A percentile compares a stretch with the other conserved stretches of the same genome.
Conservation (phyloP, 2,329 filamentous ascomycete species). For the Annulohypoxylon truncatum region DNA sequence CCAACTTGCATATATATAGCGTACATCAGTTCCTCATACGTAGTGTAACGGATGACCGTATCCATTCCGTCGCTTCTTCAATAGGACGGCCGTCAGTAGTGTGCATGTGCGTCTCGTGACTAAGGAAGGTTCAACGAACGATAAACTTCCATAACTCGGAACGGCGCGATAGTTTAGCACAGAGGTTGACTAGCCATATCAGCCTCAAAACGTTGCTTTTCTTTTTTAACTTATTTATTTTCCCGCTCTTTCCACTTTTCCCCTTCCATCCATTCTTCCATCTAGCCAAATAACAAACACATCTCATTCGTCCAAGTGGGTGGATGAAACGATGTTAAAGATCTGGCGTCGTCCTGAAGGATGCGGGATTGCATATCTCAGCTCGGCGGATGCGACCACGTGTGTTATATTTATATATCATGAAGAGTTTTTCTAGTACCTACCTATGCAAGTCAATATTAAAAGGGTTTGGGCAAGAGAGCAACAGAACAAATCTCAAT, state of each 20-base stretch:
- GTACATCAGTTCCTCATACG: background rate
- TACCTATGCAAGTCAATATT: constrained; percentile 21
- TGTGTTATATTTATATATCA: constrained; percentile 16
- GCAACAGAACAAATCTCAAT: constrained; percentile 3
- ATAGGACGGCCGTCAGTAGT: background rate
- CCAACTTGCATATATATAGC: background rate
- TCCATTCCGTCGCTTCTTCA: background rate
- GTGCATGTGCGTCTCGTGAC: background rate
- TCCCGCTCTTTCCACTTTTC: background rate
- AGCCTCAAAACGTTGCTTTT: background rate
- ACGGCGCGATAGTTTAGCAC: background rate
- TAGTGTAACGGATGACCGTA: constrained; percentile 3
- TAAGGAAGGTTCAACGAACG: background rate
- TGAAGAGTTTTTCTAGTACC: constrained; percentile 9
- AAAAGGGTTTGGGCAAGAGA: constrained; percentile 7
- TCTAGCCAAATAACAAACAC: background rate
- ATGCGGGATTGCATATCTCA: constrained; percentile 28
- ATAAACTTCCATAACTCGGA: background rate
- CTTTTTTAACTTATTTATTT: background rate
- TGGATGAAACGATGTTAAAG: constrained; percentile 20
- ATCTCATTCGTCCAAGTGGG: constrained; percentile 9
- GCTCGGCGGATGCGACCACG: constrained; percentile 22
- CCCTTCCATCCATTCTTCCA: background rate
- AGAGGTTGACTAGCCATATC: background rate
- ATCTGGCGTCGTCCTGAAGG: constrained; percentile 15